Evolutionary conservation across 179 eudicot species (phyloP).

Genomic region (Vitellaria paradoxa): DNA sequence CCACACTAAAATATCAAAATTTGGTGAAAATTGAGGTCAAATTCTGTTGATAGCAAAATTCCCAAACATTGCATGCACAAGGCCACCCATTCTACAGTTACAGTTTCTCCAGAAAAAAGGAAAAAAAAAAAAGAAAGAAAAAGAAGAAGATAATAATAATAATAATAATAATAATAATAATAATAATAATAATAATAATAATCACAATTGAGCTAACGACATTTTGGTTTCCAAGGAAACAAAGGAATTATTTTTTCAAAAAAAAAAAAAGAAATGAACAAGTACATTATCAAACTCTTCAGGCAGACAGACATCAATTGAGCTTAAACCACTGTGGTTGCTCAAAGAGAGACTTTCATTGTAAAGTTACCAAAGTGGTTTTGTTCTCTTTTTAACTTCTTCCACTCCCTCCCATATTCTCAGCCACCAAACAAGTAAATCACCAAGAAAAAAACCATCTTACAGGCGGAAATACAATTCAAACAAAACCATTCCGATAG

Average conservation of each 20-base stretch:
- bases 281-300: not conserved
- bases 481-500: too few species aligned
- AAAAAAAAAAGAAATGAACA: not conserved
- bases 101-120: not conserved
- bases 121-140: too few species aligned
- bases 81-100: too few species aligned
- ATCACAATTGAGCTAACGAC: not conserved
- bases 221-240: not conserved
- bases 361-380: not conserved
- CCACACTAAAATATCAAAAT: not conserved
- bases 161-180: not conserved
- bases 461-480: not conserved
- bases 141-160: not conserved
- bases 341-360: not conserved
- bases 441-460: not conserved
- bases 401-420: not conserved
- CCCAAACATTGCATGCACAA: not conserved
- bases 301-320: not conserved
- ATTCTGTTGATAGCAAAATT: not conserved
- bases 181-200: not conserved
- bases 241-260: not conserved
- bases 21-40: not conserved
- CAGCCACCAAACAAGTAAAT: not conserved
- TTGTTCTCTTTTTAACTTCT: not conserved
- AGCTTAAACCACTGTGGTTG: not conserved